These are phyloP conservation scores for Aegilops tauschii DNA, from an alignment of 176 grass and related monocot species.

Conservation along the genomic window DNA sequence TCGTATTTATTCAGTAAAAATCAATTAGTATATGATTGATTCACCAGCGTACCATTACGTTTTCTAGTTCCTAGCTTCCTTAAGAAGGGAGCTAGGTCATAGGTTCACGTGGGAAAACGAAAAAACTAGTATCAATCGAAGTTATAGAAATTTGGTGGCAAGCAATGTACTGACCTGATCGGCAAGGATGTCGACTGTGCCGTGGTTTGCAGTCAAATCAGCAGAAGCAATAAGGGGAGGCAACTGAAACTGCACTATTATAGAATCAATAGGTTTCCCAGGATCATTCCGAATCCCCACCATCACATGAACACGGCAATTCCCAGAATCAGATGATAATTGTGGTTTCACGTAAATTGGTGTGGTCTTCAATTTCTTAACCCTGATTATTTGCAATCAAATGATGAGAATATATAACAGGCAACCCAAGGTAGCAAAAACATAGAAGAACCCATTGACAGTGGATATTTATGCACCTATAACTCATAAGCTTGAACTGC, in stretches of 20 bases:
- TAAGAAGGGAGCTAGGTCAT: background rate
- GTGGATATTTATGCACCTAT: constrained; percentile 49
- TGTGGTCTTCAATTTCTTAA: constrained; percentile 82
- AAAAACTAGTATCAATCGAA: background rate
- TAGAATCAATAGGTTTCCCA: constrained; percentile 95
- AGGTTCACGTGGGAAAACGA: background rate
- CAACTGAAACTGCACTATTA: constrained; percentile 77
- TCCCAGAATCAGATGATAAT: constrained; percentile 80
- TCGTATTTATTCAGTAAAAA: background rate
- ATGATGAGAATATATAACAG: constrained; percentile 11
- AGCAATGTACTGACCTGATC: constrained; percentile 62
- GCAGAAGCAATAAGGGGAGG: constrained; percentile 81
- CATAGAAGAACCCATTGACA: background rate
- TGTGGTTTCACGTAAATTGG: constrained; percentile 94
- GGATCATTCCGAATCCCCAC: constrained; percentile 82
- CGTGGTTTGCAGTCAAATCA: constrained; percentile 85
- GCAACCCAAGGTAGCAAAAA: background rate
- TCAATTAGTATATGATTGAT: background rate
- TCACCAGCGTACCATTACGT: background rate
- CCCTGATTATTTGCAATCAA: constrained; percentile 37
- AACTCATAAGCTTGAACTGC: constrained; percentile 89
- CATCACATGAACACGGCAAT: constrained; percentile 83
- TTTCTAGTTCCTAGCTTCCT: background rate
- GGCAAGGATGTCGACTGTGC: constrained; percentile 79
- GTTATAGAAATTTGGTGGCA: background rate